phyloP scores from a whole-genome alignment of 495 filamentous ascomycete species.

The Penicillium coprophilum region DNA sequence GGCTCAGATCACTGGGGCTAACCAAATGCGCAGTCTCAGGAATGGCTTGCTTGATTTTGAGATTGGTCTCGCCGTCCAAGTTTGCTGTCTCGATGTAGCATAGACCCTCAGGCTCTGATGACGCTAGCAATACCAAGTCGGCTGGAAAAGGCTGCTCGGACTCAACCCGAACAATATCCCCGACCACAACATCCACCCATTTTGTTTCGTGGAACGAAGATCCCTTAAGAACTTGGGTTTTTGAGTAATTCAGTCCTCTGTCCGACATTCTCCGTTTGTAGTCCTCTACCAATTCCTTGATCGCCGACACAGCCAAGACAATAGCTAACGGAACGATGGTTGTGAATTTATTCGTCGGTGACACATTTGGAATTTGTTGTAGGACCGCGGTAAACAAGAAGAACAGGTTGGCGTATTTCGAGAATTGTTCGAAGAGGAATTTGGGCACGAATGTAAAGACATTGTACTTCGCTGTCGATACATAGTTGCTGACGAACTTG shows the following conservation, averaged over 20 bases:
- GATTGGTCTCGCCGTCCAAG: conserved; percentile 95
- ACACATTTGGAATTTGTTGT: conserved; percentile 94
- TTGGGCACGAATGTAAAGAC: conserved; percentile 92
- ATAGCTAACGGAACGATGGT: conserved; percentile 91
- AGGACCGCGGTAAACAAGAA: conserved; percentile 97
- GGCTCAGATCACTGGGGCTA: conserved; percentile 80
- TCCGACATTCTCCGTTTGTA: conserved; percentile 87
- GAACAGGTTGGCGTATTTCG: conserved; percentile 98
- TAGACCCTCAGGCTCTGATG: conserved; percentile 94
- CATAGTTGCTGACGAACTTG: conserved; percentile 93
- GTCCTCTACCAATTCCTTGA: conserved; percentile 93
- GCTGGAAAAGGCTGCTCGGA: conserved; percentile 96
- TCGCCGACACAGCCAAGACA: conserved; percentile 88
- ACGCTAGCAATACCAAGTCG: conserved; percentile 87
- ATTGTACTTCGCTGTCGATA: conserved; percentile 98
- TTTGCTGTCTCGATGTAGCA: conserved; percentile 99
- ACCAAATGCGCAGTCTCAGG: conserved; percentile 90
- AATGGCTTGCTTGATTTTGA: conserved; percentile 98
- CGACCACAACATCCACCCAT: conserved; percentile 93
- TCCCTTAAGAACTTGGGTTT: conserved; percentile 78
- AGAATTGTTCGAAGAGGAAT: conserved; percentile 98
- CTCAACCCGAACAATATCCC: conserved; percentile 92
- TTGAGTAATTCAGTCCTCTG: conserved; percentile 82
- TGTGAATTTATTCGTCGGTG: conserved; percentile 91
- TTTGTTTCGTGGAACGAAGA: conserved; percentile 81